Evolutionary conservation across 208 protist species (phyloP), one percentile per base, ranked within the genome.

Genomic region (Leishmania gerbilli): DNA sequence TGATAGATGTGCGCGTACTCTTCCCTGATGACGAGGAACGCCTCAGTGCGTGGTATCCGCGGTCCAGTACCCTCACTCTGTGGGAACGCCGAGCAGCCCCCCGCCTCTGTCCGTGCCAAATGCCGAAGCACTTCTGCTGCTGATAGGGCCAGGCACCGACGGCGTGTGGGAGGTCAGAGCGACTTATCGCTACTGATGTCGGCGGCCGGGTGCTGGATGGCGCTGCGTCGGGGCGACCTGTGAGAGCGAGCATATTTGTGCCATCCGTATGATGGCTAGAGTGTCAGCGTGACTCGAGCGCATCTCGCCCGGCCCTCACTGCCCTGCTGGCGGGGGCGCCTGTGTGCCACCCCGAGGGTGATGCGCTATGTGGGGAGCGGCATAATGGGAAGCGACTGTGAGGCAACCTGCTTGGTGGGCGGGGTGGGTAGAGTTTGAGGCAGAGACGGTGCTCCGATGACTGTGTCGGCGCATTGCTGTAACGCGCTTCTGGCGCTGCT

Each of bases 401-500:
- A 21, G 62, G 62, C 31, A 13, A 15, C 31, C 27, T 51, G 40
- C 69, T 45, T 21, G 27, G 68, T 15, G 45, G 0, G 69, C 27
- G 47, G 47, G 17, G 75, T 69, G 34, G n/a, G 37, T n/a, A 67
- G 24, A 13, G 74, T 40, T 42, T 45, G 40, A 31, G 45, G n/a
- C 40, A 5, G 45, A 3, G 69, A 40, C 69, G 24, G 40, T 37
- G 69, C 69, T 74, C 27, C 21, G 40, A 24, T 74, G 69, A 17
- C 69, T 74, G 69, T 7, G 45, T 74, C 69, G 45, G 69, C 11
- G 31, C 69, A 55, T 51, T 51, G 69, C 69, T 34, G 69, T 51
- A 51, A 31, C 42, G 45, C 24, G 42, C 11, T 45, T 51, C 21
- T 31, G 13, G 27, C 3, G 69, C 69, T 51, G 69, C 69, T 49